Conservation (phyloP, 371 early-diverging fungal genomes). For the Zopfochytrium polystomum region DNA sequence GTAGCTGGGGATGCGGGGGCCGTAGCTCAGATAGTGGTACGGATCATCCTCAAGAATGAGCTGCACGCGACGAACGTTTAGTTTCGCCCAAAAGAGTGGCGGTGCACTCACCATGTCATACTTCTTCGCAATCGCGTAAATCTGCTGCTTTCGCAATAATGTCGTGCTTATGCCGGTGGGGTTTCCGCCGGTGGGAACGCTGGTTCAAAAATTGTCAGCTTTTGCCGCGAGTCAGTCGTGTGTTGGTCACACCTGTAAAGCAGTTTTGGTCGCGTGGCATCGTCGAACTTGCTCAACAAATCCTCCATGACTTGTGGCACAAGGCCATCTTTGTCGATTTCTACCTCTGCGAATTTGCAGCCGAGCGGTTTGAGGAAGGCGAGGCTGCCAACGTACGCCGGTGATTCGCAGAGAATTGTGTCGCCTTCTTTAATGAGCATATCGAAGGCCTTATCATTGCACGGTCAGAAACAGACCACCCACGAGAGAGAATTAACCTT, state of each 20-base stretch:
- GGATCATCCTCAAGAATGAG: conserved; percentile 78
- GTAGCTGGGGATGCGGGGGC: conserved; percentile 58
- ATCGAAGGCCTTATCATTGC: conserved; percentile 56
- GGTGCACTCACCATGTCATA: conserved; percentile 65
- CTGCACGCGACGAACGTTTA: conserved; percentile 15
- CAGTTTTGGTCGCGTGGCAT: conserved; percentile 38
- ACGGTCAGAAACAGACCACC: conserved; percentile 1
- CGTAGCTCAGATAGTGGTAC: conserved; percentile 66
- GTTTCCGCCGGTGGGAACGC: conserved; percentile 70
- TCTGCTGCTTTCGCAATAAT: conserved; percentile 56
- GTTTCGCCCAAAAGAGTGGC: conserved; percentile 20
- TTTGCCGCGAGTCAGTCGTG: neutral
- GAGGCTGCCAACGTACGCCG: conserved; percentile 73
- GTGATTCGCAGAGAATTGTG: conserved; percentile 67
- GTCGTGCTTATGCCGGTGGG: conserved; percentile 68
- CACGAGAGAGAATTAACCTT: conserved; percentile 44
- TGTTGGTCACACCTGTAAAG: conserved; percentile 13
- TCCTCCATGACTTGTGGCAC: conserved; percentile 60
- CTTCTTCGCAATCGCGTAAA: conserved; percentile 58
- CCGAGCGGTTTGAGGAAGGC: conserved; percentile 66
- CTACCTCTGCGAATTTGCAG: conserved; percentile 55
- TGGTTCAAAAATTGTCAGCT: neutral
- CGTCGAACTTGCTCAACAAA: conserved; percentile 58
- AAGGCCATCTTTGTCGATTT: conserved; percentile 51
- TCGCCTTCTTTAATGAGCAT: conserved; percentile 65